Evolutionary conservation across 768 basidiomycete species (phyloP), one percentile per base, ranked within the genome.

Genomic region (Podaxis rugospora): DNA sequence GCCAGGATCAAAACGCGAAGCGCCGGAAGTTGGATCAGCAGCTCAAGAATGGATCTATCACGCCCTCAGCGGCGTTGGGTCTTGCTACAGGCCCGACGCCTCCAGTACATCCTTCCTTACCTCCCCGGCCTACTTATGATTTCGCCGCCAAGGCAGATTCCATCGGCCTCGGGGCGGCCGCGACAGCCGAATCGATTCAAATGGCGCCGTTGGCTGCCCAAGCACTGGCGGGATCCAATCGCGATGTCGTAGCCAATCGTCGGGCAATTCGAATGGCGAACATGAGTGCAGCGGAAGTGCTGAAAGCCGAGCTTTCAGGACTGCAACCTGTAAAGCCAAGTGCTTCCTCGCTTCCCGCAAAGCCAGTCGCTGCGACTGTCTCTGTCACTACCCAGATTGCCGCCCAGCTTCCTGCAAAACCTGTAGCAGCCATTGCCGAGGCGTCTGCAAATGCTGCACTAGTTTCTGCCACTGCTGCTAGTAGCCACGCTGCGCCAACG

Each of bases 201-300:
- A 83, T 84, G 66, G 76, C 75, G 1, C 80, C 88, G 51, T 76
- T 80, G 54, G 90, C 89, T 58, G 79, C 83, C 11, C 86, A 88
- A 66, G 90, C 90, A 44, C 77, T 95, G 55, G 88, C 85, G 44
- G 92, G 92, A 21, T 90, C 89, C n/a, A 96, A 95, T 72, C 84
- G 84, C 58, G 92, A 95, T 72, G 86, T 96, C 62, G 93, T 95
- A 28, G 88, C 89, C 52, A 96, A 96, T 72, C 86, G 93, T 44
- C 84, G 86, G 64, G 92, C 91, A 25, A 93, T 97, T 65, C 86
- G 95, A 62, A 88, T 96, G 84, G 96, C 96, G 28, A 98, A 98
- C 70, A 85, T 98, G 86, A 93, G 87, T 77, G 96, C 96, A 49
- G 95, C 95, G 58, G 93, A 98, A 71, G 84, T 89, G 72, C 80